Base-by-base conservation (phyloP, 2,329 filamentous ascomycete species). In the Penicillium sp. region DNA sequence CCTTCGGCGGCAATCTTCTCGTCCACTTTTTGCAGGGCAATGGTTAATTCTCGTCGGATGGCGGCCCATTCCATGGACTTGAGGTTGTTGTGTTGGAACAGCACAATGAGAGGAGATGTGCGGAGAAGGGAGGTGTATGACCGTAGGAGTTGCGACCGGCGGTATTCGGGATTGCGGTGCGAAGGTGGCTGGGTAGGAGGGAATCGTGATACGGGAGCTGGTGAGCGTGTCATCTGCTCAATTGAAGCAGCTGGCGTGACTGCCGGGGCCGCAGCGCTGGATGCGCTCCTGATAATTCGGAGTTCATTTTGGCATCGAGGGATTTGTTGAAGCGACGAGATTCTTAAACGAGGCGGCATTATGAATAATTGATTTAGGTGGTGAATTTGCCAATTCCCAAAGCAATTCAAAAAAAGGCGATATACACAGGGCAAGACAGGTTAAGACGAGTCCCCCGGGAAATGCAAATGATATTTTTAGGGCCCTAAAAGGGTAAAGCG, bases 111-210 rank as follows among this genome's bases (percentile, higher is more conserved):
- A 40, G 92, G 92, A 11, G 90, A 88, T 23, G 91, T 91, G 58
- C 90, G 90, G 57, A 97, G 85, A 60, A 96, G 81, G 46, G 92
- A 94, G 50, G 92, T 91, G 77, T 97, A 97, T 67, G 89, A 86
- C 57, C 92, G 87, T 64, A 89, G 84, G 21, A 97, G 82, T 76
- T 99, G 94, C 16, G 92, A 88, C 78, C 97, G 96, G 73, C 93
- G 89, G 69, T 88, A 88, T 72, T 96, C 89, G 46, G 92, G 85
- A 21, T 87, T 89, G 72, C 93, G 90, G 72, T 95, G 89, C 53
- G 90, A 96, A 4, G 91, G 91, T 3, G 92, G 93, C 75, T 97
- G 92, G 1, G 86, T 88, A 0, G 86, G 71, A 51, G 84, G 81
- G 65, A 80, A 82, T 67, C 78, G 78, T 33, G 78, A 70, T 23